Evolutionary conservation across 2,329 filamentous ascomycete genomes (phyloP).

Genomic region (Apiospora rasikravindrae): DNA sequence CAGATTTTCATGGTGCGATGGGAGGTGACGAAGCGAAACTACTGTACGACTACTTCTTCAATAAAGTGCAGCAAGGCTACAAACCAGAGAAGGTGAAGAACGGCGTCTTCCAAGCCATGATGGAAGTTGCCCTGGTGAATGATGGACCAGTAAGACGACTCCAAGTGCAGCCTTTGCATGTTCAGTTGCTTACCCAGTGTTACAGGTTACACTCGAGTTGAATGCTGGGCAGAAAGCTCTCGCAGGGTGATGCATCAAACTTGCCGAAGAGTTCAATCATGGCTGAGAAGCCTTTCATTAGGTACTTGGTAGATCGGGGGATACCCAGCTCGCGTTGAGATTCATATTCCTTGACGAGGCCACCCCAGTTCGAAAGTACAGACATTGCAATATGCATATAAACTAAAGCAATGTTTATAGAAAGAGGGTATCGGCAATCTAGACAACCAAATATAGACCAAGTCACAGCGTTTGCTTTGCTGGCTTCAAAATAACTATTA

Average conservation of each 20-base stretch:
- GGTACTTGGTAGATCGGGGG: not conserved
- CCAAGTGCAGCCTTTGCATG: not conserved
- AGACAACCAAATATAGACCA: not conserved
- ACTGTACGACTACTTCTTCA: slow-evolving; percentile 84
- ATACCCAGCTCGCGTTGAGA: not conserved
- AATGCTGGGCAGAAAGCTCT: slow-evolving; percentile 27
- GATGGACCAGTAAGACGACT: slow-evolving; percentile 66
- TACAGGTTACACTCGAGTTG: slow-evolving; percentile 47
- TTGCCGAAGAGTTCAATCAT: not conserved
- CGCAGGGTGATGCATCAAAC: not conserved
- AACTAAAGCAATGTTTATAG: not conserved
- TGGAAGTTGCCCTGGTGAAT: slow-evolving; percentile 93
- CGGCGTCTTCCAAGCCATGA: slow-evolving; percentile 98
- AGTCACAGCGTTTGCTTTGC: not conserved
- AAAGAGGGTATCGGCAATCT: slow-evolving; percentile 21
- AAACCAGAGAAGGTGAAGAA: slow-evolving; percentile 80
- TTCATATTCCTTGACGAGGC: not conserved
- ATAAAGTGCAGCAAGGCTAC: slow-evolving; percentile 76
- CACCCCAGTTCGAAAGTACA: not conserved
- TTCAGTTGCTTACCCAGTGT: slow-evolving; percentile 23
- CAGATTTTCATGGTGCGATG: slow-evolving; percentile 90
- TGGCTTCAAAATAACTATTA: not conserved
- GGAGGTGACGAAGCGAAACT: slow-evolving; percentile 77
- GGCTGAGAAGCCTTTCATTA: not conserved
- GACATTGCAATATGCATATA: not conserved